Percentiles rank a stretch among this genome's conserved stretches.
Conservation (phyloP, 208 protist genomes). For the Trypanosoma theileri region DNA sequence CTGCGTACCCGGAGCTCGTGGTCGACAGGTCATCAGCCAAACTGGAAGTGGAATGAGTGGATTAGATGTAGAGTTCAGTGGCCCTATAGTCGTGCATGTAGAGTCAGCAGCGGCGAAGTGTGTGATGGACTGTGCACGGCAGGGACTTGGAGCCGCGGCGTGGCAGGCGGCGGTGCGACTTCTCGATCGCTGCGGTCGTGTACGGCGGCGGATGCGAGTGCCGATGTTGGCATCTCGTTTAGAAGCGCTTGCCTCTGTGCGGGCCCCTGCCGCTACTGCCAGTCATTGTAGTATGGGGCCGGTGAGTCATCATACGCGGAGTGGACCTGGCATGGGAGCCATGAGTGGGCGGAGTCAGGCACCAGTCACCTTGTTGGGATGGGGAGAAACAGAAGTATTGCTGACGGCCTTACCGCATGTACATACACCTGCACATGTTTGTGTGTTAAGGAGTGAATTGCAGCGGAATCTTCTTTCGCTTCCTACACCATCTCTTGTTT, state of each 20-base stretch:
- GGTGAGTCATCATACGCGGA: too few species aligned
- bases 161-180: conserved; percentile 62
- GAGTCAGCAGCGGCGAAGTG: conserved; percentile 54
- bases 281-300: conserved; percentile 22
- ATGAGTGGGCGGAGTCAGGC: too few species aligned
- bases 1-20: conserved; percentile 31
- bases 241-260: conserved; percentile 74
- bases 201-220: conserved; percentile 75
- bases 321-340: too few species aligned
- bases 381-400: conserved; percentile 61
- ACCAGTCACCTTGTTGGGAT: conserved; percentile 43
- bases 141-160: conserved; percentile 25
- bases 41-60: not conserved
- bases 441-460: conserved; percentile 45
- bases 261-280: conserved; percentile 32
- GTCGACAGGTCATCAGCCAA: too few species aligned
- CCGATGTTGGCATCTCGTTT: conserved; percentile 77
- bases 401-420: conserved; percentile 39
- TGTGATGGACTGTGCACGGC: conserved; percentile 42
- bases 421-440: not conserved
- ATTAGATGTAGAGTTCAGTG: conserved; percentile 33
- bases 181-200: conserved; percentile 58
- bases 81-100: conserved; percentile 48
- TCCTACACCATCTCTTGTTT: conserved; percentile 51
- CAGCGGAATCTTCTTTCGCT: conserved; percentile 58